These are phyloP conservation scores for Exophiala mesophila DNA, from an alignment of 2,329 filamentous ascomycete genomes.

Conservation along the genomic window DNA sequence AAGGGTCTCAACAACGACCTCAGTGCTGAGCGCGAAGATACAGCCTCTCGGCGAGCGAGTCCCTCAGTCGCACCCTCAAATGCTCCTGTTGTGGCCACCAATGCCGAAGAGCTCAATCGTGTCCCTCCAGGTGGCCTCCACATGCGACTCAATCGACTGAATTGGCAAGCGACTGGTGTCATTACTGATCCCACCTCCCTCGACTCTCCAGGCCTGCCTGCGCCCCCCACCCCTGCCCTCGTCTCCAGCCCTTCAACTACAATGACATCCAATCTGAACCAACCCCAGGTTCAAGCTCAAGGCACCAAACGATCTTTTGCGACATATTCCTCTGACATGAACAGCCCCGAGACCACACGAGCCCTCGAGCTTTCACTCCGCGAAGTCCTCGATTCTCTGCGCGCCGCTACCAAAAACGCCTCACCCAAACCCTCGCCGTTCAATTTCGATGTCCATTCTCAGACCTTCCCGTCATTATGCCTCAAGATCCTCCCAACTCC, in stretches of 20 bases:
- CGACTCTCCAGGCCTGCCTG: conserved; percentile 40
- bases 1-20: conserved; percentile 46
- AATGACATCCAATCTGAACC: background rate
- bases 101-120: conserved; percentile 14
- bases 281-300: background rate
- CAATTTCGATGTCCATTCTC: conserved; percentile 77
- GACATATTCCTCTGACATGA: conserved; percentile 23
- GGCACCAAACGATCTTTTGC: conserved; percentile 26
- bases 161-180: conserved; percentile 72
- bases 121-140: conserved; percentile 23
- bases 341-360: conserved; percentile 60
- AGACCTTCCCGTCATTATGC: conserved; percentile 81
- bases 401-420: conserved; percentile 59
- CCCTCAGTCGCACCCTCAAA: conserved; percentile 22
- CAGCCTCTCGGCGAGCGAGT: conserved; percentile 33
- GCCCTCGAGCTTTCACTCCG: conserved; percentile 80
- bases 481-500: conserved; percentile 76
- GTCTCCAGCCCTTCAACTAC: conserved; percentile 14
- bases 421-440: conserved; percentile 47
- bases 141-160: conserved; percentile 53
- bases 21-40: conserved; percentile 54
- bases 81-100: conserved; percentile 5
- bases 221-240: conserved; percentile 29
- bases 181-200: conserved; percentile 66
- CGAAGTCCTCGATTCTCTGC: conserved; percentile 74